These are phyloP conservation scores for Alternaria brassicicola DNA, from an alignment of 2,329 filamentous ascomycete genomes.

Conservation along the genomic window DNA sequence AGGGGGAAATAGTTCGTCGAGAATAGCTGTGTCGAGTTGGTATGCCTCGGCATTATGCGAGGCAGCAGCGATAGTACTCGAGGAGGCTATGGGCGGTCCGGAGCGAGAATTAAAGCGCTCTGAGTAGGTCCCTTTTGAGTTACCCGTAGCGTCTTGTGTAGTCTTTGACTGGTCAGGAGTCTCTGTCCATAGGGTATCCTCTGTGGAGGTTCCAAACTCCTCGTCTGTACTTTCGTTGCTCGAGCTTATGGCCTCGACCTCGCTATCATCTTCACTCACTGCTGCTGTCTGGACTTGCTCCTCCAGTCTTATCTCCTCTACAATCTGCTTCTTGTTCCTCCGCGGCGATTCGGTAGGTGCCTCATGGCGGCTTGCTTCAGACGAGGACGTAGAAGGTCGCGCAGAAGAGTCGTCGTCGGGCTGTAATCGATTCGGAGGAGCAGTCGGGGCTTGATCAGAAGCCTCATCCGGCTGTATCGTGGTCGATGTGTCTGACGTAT, in stretches of 20 bases:
- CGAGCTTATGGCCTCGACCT: neutral
- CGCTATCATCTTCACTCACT: neutral
- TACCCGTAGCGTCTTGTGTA: neutral
- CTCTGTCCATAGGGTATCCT: constrained; percentile 8
- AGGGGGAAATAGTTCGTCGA: constrained; percentile 38
- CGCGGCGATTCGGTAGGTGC: constrained; percentile 41
- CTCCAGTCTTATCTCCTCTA: neutral
- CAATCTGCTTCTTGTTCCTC: constrained; percentile 2
- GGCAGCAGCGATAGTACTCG: neutral
- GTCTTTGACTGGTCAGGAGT: neutral
- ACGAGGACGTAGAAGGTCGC: constrained; percentile 44
- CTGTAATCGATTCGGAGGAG: constrained; percentile 11
- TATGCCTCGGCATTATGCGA: neutral
- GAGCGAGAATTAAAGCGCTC: neutral
- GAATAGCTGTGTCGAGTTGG: constrained; percentile 25
- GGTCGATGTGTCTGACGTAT: constrained; percentile 42
- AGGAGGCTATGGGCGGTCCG: neutral
- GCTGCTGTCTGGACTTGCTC: neutral
- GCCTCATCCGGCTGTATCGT: constrained; percentile 35
- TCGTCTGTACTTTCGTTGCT: constrained; percentile 8
- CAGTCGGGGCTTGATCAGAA: constrained; percentile 1
- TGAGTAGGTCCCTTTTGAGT: neutral
- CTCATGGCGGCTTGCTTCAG: constrained; percentile 44
- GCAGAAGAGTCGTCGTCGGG: constrained; percentile 43
- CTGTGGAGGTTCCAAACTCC: constrained; percentile 8